Evolutionary conservation across 148 eudicot genomes (phyloP).

Genomic region (Chenopodium album): DNA sequence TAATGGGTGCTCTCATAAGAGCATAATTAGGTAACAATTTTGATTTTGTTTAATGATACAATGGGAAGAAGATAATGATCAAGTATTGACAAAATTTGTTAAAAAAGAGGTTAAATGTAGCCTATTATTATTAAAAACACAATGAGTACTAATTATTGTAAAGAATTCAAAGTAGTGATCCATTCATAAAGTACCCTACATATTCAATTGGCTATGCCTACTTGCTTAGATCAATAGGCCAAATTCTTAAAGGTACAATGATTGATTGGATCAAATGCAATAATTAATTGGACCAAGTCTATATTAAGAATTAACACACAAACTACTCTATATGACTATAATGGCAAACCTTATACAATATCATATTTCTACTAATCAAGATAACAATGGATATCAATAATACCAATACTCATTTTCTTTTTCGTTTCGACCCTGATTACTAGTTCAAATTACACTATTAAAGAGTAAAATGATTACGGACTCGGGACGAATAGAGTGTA

Average conservation of each 20-base stretch:
- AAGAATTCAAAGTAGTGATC: conserved; percentile 16
- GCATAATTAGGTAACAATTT: too few species aligned
- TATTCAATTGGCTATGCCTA: conserved; percentile 6
- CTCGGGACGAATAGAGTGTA: background rate
- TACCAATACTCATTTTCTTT: background rate
- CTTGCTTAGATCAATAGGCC: conserved; percentile 16
- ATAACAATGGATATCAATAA: background rate
- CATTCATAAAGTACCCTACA: conserved; percentile 3
- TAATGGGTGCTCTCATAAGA: too few species aligned
- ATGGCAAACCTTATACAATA: conserved; percentile 4
- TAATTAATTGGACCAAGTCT: background rate
- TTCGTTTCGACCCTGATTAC: background rate
- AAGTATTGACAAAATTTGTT: background rate
- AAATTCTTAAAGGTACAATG: conserved; percentile 16
- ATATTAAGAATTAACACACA: background rate
- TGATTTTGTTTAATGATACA: too few species aligned
- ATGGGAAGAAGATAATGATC: background rate
- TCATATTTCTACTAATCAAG: background rate
- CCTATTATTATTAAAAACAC: background rate
- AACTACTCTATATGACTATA: background rate
- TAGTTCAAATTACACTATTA: background rate
- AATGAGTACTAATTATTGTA: background rate
- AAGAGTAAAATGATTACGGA: background rate
- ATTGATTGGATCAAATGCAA: conserved; percentile 3
- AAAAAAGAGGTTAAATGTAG: background rate